phyloP scores from a whole-genome alignment of 495 filamentous ascomycete genomes.

The Aspergillus carlsbadensis region DNA sequence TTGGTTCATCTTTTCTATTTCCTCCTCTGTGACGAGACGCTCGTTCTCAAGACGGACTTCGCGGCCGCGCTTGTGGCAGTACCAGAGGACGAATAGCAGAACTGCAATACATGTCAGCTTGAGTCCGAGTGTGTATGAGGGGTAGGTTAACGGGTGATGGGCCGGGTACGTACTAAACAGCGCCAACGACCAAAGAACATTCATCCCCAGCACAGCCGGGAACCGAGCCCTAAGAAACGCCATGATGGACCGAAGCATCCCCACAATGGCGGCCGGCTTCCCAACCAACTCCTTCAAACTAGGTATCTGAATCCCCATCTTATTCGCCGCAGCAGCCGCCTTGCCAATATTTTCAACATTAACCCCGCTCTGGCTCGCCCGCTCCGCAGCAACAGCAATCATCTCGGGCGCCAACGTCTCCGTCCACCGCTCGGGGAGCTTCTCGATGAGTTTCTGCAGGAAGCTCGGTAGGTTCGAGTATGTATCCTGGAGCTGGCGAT shows the following conservation, averaged over 20 bases:
- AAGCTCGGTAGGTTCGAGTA: conserved; percentile 76
- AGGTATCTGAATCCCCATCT: conserved; percentile 53
- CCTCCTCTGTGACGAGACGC: conserved; percentile 50
- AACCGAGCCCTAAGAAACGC: conserved; percentile 80
- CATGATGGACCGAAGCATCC: conserved; percentile 81
- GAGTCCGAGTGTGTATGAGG: background rate
- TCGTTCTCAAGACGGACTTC: conserved; percentile 80
- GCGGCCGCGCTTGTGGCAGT: conserved; percentile 89
- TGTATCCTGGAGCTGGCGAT: conserved; percentile 69
- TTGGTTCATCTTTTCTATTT: conserved; percentile 45
- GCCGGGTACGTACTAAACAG: conserved; percentile 79
- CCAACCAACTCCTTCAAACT: conserved; percentile 77
- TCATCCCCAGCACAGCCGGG: conserved; percentile 80
- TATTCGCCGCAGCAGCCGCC: conserved; percentile 48
- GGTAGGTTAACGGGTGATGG: too few relatives aligned
- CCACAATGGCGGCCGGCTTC: conserved; percentile 78
- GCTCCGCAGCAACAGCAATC: conserved; percentile 70
- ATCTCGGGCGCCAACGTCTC: conserved; percentile 74
- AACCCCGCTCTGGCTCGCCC: conserved; percentile 64
- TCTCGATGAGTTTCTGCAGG: conserved; percentile 83
- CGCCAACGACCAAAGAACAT: conserved; percentile 81
- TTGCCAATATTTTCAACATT: conserved; percentile 53
- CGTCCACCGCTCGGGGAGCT: conserved; percentile 79
- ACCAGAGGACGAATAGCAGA: conserved; percentile 90
- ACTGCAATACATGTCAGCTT: conserved; percentile 46